phyloP scores from a whole-genome alignment of 805 yeast genomes.

The Metschnikowia colocasiae region DNA sequence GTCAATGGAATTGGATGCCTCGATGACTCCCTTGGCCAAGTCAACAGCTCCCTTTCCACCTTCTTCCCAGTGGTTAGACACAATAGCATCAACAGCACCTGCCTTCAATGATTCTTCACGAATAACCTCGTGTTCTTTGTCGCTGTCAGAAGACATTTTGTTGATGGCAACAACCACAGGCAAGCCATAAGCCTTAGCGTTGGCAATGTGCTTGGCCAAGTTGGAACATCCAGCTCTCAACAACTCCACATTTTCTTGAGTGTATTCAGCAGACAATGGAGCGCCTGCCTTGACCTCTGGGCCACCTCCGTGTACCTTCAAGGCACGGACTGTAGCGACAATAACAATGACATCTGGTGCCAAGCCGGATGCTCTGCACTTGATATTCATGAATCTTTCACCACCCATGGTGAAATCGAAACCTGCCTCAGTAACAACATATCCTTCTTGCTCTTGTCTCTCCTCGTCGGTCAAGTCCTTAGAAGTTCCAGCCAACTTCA shows the following conservation, averaged over 20 bases:
- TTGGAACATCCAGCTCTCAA: constrained; percentile 69
- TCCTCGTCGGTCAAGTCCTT: constrained; percentile 41
- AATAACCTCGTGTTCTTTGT: constrained; percentile 63
- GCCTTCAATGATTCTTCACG: constrained; percentile 66
- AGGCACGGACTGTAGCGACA: constrained; percentile 81
- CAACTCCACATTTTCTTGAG: constrained; percentile 65
- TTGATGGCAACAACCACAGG: constrained; percentile 83
- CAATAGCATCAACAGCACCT: constrained; percentile 77
- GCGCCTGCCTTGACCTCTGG: constrained; percentile 87
- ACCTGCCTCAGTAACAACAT: constrained; percentile 84
- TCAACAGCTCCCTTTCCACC: constrained; percentile 81
- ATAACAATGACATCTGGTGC: constrained; percentile 74
- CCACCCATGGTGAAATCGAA: constrained; percentile 93
- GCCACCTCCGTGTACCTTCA: constrained; percentile 86
- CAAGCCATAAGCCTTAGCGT: constrained; percentile 67
- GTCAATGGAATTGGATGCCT: constrained; percentile 50
- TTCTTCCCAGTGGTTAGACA: constrained; percentile 82
- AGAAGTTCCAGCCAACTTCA: constrained; percentile 69
- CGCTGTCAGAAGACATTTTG: constrained; percentile 71
- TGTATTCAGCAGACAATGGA: constrained; percentile 68
- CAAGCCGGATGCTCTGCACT: constrained; percentile 77
- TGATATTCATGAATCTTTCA: constrained; percentile 78
- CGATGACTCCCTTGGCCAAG: constrained; percentile 66
- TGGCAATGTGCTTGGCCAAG: constrained; percentile 71
- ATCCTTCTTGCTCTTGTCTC: constrained; percentile 56